Conservation (phyloP, 176 grass and related monocot genomes). For the Oryza meridionalis region DNA sequence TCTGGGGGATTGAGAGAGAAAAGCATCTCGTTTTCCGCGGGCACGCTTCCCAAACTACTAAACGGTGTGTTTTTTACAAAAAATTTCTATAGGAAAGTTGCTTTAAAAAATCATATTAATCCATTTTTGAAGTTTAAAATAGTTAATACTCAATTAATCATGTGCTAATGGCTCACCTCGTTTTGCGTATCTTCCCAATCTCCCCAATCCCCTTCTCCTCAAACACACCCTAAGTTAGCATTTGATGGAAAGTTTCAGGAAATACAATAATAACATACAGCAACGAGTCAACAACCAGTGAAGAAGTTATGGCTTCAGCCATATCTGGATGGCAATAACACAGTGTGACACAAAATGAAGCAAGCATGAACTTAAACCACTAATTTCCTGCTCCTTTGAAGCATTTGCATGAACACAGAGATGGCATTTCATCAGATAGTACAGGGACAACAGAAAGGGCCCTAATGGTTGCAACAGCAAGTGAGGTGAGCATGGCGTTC, state of each 20-base stretch:
- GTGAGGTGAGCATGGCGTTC: background rate
- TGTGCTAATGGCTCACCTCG: too few relatives aligned
- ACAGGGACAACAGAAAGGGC: background rate
- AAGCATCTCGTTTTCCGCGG: too few relatives aligned
- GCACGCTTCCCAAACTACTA: too few relatives aligned
- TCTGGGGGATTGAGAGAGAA: too few relatives aligned
- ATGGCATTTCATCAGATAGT: background rate
- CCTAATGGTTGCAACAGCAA: background rate
- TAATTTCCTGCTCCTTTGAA: background rate
- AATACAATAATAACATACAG: background rate
- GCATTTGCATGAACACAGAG: conserved; percentile 15
- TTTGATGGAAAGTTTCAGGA: background rate
- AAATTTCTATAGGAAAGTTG: too few relatives aligned
- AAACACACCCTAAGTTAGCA: too few relatives aligned
- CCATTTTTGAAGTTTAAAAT: too few relatives aligned
- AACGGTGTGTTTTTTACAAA: too few relatives aligned
- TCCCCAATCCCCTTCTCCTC: too few relatives aligned
- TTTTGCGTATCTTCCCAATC: too few relatives aligned
- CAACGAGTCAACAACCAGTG: background rate
- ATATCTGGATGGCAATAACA: background rate
- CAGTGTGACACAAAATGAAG: background rate
- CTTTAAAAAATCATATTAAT: too few relatives aligned
- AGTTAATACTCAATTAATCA: too few relatives aligned
- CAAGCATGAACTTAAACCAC: background rate
- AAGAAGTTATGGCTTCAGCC: background rate